Conservation (phyloP, 1,284 basidiomycete genomes). For the Mycena citricolor region DNA sequence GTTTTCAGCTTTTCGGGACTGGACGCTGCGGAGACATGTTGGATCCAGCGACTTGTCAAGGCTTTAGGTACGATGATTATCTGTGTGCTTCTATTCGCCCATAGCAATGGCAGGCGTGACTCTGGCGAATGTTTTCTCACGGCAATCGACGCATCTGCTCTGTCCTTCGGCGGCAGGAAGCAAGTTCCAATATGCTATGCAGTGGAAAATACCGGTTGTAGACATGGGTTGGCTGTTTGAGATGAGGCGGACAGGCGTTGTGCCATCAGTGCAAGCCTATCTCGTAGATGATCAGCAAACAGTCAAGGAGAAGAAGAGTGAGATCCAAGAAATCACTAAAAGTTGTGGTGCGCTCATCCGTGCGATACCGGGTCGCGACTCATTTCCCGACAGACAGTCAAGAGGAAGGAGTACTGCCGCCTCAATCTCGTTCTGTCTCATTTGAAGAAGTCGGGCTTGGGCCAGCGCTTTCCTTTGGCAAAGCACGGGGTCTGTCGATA, state of each 20-base stretch:
- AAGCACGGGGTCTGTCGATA: no score
- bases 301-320: conserved; percentile 28
- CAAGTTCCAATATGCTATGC: conserved; percentile 71
- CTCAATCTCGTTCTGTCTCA: no score
- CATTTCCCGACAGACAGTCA: conserved; percentile 14
- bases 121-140: conserved; percentile 57
- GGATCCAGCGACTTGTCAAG: conserved; percentile 59
- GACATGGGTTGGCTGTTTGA: conserved; percentile 60
- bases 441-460: conserved; percentile 1
- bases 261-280: conserved; percentile 36
- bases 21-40: conserved; percentile 60
- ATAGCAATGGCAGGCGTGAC: conserved; percentile 45
- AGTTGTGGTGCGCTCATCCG: conserved; percentile 26
- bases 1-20: conserved; percentile 69
- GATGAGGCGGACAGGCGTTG: conserved; percentile 46
- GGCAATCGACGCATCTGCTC: conserved; percentile 66
- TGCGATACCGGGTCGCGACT: background rate
- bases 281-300: conserved; percentile 32
- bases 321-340: conserved; percentile 39
- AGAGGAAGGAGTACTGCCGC: no score
- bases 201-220: conserved; percentile 69
- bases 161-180: conserved; percentile 66
- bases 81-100: conserved; percentile 8
- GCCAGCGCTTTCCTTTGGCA: background rate
- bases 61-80: conserved; percentile 51